These are phyloP conservation scores for Neurospora discreta DNA, from an alignment of 495 filamentous ascomycete genomes.

Conservation along the genomic window DNA sequence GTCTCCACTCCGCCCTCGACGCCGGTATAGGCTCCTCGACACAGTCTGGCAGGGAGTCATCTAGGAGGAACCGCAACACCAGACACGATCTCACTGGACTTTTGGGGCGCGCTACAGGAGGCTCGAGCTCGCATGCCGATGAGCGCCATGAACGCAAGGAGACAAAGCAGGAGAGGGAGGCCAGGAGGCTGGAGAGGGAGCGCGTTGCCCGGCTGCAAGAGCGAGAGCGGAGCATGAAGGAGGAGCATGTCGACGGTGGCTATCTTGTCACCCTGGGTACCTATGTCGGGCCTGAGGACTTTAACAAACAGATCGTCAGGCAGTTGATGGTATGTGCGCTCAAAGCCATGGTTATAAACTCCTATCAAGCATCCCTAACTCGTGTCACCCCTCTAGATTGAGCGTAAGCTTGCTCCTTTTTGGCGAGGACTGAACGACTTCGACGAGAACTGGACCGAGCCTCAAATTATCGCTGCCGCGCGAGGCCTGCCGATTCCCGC, in stretches of 20 bases:
- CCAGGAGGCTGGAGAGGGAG: slow-evolving; percentile 74
- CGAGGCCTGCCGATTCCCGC: slow-evolving; percentile 75
- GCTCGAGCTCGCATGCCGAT: slow-evolving; percentile 16
- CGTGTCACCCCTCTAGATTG: slow-evolving; percentile 50
- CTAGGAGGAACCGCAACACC: slow-evolving; percentile 16
- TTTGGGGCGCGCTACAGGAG: slow-evolving; percentile 9
- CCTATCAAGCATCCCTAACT: slow-evolving; percentile 1
- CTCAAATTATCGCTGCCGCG: slow-evolving; percentile 85
- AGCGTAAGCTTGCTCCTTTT: slow-evolving; percentile 85
- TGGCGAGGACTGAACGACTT: slow-evolving; percentile 91
- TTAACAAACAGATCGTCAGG: slow-evolving; percentile 78
- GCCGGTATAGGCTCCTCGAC: slow-evolving; percentile 9
- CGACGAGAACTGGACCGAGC: slow-evolving; percentile 79
- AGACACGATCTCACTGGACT: slow-evolving; percentile 18
- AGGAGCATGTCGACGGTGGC: slow-evolving; percentile 90
- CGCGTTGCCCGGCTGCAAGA: slow-evolving; percentile 61
- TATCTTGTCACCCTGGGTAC: slow-evolving; percentile 90
- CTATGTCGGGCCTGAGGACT: slow-evolving; percentile 88
- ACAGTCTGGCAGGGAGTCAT: slow-evolving; percentile 12
- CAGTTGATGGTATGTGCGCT: slow-evolving; percentile 70
- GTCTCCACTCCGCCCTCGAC: slow-evolving; percentile 12
- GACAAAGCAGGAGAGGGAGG: slow-evolving; percentile 85
- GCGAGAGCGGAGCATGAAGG: slow-evolving; percentile 81
- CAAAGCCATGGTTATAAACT: neutral
- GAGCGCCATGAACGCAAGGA: slow-evolving; percentile 51